Conservation (phyloP, 805 yeast genomes). For the Saccharomycopsis capsularis region DNA sequence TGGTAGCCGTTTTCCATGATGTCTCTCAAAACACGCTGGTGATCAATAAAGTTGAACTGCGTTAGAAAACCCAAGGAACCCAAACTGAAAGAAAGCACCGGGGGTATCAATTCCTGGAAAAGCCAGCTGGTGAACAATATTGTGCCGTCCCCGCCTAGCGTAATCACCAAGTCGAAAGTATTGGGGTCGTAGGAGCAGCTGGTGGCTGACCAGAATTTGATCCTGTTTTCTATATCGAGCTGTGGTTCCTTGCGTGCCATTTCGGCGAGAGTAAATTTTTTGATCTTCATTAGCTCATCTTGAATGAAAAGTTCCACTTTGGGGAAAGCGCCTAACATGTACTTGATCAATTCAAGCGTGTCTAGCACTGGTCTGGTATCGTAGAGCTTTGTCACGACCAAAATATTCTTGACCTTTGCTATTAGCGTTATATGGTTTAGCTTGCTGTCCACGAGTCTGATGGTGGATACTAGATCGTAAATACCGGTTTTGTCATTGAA, state of each 20-base stretch:
- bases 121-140: slow-evolving; percentile 82
- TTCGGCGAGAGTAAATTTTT: slow-evolving; percentile 37
- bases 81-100: slow-evolving; percentile 78
- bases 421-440: slow-evolving; percentile 27
- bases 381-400: slow-evolving; percentile 29
- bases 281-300: slow-evolving; percentile 27
- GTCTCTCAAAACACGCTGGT: slow-evolving; percentile 4
- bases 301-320: slow-evolving; percentile 45
- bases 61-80: slow-evolving; percentile 94
- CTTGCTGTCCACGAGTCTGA: slow-evolving; percentile 28
- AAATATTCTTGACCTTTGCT: slow-evolving; percentile 25
- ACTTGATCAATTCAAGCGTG: slow-evolving; percentile 24
- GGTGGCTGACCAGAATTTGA: slow-evolving; percentile 35
- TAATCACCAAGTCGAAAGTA: slow-evolving; percentile 67
- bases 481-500: slow-evolving; percentile 9
- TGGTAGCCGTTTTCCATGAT: slow-evolving; percentile 36
- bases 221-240: slow-evolving; percentile 19
- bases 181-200: slow-evolving; percentile 33
- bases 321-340: slow-evolving; percentile 19
- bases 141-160: slow-evolving; percentile 97
- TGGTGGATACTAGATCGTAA: slow-evolving; percentile 25
- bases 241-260: slow-evolving; percentile 28
- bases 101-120: slow-evolving; percentile 84
- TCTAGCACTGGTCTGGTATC: slow-evolving; percentile 29
- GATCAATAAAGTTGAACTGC: slow-evolving; percentile 61